Evolutionary conservation across 345 rosid species (phyloP).

Genomic region (Conringia planisiliqua): DNA sequence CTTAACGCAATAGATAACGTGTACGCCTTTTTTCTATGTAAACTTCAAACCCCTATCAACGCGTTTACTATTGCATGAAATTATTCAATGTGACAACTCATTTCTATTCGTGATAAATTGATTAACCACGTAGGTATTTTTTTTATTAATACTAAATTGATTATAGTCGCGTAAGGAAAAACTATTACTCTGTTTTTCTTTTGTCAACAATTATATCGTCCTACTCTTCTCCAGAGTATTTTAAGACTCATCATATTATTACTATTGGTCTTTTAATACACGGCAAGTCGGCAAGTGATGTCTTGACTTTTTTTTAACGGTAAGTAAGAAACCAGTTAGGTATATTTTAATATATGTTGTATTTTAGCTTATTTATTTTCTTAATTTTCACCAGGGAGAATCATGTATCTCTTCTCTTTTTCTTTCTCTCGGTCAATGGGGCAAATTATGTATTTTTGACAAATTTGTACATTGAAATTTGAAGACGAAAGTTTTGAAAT

Average conservation of each 20-base stretch:
- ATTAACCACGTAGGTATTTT: neutral
- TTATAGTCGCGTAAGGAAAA: neutral
- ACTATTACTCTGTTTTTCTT: neutral
- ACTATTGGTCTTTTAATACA: neutral
- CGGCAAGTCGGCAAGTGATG: neutral
- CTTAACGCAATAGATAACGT: slow-evolving; percentile 31
- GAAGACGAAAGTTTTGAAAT: neutral
- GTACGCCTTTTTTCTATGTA: slow-evolving; percentile 9
- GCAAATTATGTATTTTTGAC: neutral
- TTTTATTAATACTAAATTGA: too few species aligned
- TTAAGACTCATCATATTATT: neutral
- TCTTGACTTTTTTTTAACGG: neutral
- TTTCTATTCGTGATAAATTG: neutral
- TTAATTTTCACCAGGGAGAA: neutral
- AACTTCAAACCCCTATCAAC: neutral
- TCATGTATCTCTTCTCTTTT: neutral
- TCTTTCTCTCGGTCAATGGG: neutral
- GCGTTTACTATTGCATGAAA: slow-evolving; percentile 20
- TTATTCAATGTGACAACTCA: slow-evolving; percentile 16
- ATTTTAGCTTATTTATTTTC: neutral
- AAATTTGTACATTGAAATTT: neutral
- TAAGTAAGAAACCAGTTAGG: neutral
- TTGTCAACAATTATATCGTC: neutral
- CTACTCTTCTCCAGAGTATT: neutral
- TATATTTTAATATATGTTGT: neutral